Evolutionary conservation across 345 rosid genomes (phyloP).

Genomic region (Boechera retrofracta): DNA sequence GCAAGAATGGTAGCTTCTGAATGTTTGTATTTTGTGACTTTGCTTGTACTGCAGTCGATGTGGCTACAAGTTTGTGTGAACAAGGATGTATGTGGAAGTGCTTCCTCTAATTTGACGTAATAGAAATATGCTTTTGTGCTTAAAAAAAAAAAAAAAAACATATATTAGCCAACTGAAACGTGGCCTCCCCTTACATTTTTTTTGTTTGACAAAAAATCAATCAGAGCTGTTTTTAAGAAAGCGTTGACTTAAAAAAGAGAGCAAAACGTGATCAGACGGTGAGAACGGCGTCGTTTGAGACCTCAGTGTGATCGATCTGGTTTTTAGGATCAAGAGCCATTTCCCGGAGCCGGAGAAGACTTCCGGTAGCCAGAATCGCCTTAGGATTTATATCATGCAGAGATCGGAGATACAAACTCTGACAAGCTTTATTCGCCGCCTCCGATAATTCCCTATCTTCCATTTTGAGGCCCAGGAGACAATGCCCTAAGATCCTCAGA

Average conservation of each 20-base stretch:
- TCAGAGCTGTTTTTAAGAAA: background rate
- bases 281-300: constrained; percentile 37
- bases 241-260: background rate
- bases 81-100: too few species aligned
- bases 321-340: constrained; percentile 53
- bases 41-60: too few species aligned
- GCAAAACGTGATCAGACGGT: constrained; percentile 21
- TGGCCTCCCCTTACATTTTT: constrained; percentile 26
- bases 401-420: constrained; percentile 62
- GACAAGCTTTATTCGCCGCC: constrained; percentile 57
- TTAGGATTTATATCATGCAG: constrained; percentile 71
- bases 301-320: constrained; percentile 63
- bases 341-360: constrained; percentile 63
- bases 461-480: constrained; percentile 55
- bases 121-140: too few species aligned
- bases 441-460: constrained; percentile 48
- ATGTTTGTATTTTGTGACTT: too few species aligned
- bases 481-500: constrained; percentile 77
- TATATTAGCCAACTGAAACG: background rate
- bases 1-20: too few species aligned
- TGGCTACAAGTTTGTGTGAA: too few species aligned
- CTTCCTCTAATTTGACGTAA: too few species aligned
- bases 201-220: constrained; percentile 14
- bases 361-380: constrained; percentile 73
- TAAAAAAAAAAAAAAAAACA: too few species aligned